A percentile compares a stretch with the other conserved stretches of the same genome.
Conservation (phyloP, 2,329 filamentous ascomycete genomes). For the Talaromyces sp. region DNA sequence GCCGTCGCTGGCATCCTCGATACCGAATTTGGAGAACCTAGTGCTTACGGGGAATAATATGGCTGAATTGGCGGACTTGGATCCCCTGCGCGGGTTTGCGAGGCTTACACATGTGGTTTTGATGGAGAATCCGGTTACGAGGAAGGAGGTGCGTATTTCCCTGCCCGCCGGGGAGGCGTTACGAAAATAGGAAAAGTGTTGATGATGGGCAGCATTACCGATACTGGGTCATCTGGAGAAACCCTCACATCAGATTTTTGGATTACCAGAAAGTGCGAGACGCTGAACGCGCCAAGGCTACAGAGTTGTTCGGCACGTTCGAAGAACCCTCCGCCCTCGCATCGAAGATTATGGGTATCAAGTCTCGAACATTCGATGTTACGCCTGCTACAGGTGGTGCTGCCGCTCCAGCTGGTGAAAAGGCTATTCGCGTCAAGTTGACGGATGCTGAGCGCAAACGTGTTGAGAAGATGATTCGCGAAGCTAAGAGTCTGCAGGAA, state of each 20-base stretch:
- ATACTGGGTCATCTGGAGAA: constrained; percentile 85
- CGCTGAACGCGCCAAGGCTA: constrained; percentile 72
- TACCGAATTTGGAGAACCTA: constrained; percentile 79
- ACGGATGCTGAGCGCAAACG: constrained; percentile 85
- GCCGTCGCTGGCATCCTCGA: constrained; percentile 66
- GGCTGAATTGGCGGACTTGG: constrained; percentile 79
- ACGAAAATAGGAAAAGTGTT: background rate
- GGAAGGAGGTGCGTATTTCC: constrained; percentile 72
- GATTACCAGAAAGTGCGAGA: constrained; percentile 92
- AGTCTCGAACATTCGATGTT: constrained; percentile 72
- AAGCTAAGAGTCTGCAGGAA: constrained; percentile 84
- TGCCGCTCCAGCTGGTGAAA: constrained; percentile 47
- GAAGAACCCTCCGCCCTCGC: constrained; percentile 79
- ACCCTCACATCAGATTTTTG: constrained; percentile 80
- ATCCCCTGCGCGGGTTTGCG: constrained; percentile 68
- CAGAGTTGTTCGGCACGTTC: constrained; percentile 76
- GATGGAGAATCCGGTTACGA: constrained; percentile 83
- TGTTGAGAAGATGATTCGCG: constrained; percentile 82
- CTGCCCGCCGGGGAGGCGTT: too few species aligned
- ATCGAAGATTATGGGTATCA: constrained; percentile 78
- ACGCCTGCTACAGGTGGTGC: constrained; percentile 38
- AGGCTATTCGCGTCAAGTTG: constrained; percentile 75
- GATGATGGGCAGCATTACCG: constrained; percentile 71
- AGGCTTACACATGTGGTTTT: constrained; percentile 77
- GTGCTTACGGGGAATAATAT: constrained; percentile 82